Conservation (phyloP, 768 basidiomycete species). For the Russula virescens region DNA sequence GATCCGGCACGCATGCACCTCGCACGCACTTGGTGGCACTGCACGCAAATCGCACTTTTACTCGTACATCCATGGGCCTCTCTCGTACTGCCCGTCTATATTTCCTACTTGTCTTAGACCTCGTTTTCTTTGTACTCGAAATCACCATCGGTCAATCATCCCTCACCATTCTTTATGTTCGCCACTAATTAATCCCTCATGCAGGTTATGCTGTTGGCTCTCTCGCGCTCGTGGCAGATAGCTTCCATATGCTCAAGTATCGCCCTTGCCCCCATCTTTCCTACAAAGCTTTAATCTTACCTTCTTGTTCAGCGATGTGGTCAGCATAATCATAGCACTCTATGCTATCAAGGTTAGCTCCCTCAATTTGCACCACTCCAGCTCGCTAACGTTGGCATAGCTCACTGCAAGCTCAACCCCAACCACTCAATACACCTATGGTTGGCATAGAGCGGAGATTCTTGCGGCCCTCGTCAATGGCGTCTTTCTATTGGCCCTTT, state of each 20-base stretch:
- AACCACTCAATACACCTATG: constrained; percentile 86
- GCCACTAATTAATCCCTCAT: constrained; percentile 7
- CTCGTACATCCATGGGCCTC: constrained; percentile 29
- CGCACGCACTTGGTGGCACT: too few species aligned
- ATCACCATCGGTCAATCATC: constrained; percentile 59
- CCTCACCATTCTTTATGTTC: not conserved
- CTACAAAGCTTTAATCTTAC: constrained; percentile 3
- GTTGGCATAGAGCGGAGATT: constrained; percentile 98
- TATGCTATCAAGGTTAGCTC: constrained; percentile 78
- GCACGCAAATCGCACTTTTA: not conserved
- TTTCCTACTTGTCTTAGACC: constrained; percentile 76
- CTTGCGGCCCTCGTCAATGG: constrained; percentile 94
- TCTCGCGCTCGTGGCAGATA: constrained; percentile 91
- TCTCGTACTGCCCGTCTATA: constrained; percentile 72
- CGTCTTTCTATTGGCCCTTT: constrained; percentile 92
- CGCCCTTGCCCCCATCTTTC: constrained; percentile 27
- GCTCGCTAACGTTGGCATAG: constrained; percentile 34
- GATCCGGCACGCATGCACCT: too few species aligned
- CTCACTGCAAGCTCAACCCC: constrained; percentile 53
- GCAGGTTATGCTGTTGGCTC: constrained; percentile 94
- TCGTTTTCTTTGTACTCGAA: constrained; percentile 83
- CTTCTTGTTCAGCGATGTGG: constrained; percentile 69
- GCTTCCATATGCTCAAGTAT: constrained; percentile 98
- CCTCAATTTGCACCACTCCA: constrained; percentile 9
- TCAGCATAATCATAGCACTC: constrained; percentile 91